These are phyloP conservation scores for Rhizoclosmatium sp. DNA, from an alignment of 192 early-diverging fungal species.

Conservation along the genomic window DNA sequence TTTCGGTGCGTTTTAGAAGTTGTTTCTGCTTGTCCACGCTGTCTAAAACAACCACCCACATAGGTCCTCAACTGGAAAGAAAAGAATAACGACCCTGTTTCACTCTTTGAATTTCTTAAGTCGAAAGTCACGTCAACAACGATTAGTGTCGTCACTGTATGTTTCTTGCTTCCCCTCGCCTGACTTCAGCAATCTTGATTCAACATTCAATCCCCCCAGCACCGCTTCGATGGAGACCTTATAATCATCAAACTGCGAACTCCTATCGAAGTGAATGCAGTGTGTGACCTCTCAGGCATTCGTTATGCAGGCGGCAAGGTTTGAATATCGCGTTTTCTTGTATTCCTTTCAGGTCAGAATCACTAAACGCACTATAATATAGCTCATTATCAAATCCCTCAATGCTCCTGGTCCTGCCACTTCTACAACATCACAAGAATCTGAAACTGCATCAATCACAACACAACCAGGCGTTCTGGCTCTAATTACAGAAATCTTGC, in stretches of 20 bases:
- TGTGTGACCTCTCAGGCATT: conserved; percentile 12
- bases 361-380: neutral
- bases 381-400: conserved; percentile 25
- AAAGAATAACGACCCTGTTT: conserved; percentile 21
- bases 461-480: conserved; percentile 18
- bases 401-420: neutral
- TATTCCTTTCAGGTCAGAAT: neutral
- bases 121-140: conserved; percentile 10
- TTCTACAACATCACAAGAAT: neutral
- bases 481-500: conserved; percentile 29
- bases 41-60: neutral
- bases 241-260: conserved; percentile 16
- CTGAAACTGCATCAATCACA: conserved; percentile 21
- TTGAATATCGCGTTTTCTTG: neutral
- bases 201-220: conserved; percentile 9
- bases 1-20: neutral
- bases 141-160: conserved; percentile 3
- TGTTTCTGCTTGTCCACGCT: neutral
- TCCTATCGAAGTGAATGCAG: conserved; percentile 20
- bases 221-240: conserved; percentile 23
- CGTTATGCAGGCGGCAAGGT: conserved; percentile 29
- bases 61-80: conserved; percentile 20
- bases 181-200: neutral
- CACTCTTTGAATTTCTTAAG: conserved; percentile 20
- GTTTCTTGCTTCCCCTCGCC: neutral